Conservation (phyloP, 768 basidiomycete genomes). For the Mycena filopes region DNA sequence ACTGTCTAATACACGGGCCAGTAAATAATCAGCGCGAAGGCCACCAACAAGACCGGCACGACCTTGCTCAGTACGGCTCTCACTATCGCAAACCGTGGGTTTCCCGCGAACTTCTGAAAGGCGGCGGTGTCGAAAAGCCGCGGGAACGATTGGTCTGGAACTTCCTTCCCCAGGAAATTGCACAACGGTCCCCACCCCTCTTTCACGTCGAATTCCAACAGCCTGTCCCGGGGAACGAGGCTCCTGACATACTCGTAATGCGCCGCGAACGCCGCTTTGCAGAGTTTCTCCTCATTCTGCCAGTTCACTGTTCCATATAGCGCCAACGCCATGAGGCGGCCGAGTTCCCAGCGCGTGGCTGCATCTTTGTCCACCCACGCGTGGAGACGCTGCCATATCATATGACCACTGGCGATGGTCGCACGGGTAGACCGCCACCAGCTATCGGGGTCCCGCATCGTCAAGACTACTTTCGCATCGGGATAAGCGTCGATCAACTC, state of each 20-base stretch:
- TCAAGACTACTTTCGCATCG: constrained; percentile 8
- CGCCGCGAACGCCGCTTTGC: constrained; percentile 2
- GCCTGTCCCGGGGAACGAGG: constrained; percentile 6
- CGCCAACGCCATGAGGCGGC: too few species aligned
- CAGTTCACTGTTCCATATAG: too few species aligned
- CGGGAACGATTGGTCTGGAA: constrained; percentile 3
- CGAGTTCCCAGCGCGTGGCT: constrained; percentile 11
- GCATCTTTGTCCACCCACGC: constrained; percentile 7
- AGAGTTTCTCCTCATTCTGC: constrained; percentile 3
- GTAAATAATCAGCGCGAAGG: too few species aligned
- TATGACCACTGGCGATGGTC: too few species aligned
- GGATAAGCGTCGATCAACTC: constrained; percentile 7
- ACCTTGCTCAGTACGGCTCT: too few species aligned
- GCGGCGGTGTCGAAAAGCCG: constrained; percentile 8
- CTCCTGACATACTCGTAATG: constrained; percentile 5
- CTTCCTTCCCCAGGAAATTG: constrained; percentile 7
- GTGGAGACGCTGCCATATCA: too few species aligned
- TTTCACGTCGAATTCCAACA: not conserved
- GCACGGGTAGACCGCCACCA: constrained; percentile 3
- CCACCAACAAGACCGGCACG: too few species aligned
- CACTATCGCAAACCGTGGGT: too few species aligned
- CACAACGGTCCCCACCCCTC: constrained; percentile 10
- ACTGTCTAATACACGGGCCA: too few species aligned
- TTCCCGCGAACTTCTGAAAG: too few species aligned
- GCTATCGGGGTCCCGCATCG: constrained; percentile 5